Base-by-base conservation (phyloP, 495 filamentous ascomycete species). In the Penicillium dipodomyicola region DNA sequence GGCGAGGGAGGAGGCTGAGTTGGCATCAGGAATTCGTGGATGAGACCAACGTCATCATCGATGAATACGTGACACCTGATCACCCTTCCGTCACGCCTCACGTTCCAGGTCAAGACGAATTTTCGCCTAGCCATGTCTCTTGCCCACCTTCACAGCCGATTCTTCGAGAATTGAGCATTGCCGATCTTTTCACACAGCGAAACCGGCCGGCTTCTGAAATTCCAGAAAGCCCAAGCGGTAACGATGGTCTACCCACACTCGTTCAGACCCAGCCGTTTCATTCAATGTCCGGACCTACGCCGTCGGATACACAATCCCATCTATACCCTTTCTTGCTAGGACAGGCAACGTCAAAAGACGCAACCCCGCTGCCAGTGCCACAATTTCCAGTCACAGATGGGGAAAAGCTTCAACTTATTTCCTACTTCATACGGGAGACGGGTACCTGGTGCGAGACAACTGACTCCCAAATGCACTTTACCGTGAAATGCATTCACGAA, bases 391-490 rank as follows among this genome's bases (percentile, higher is more conserved):
- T 60, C 29, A 46, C 58, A 32, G 37, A 45, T 7, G 40, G 37
- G 17, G 52, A 60, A 25, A 60, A 60, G 27, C 22, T 52, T 17
- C 50, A 33, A 11, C 43, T 62, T 3, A 54, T 62, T 27, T 58
- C 54, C 23, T 42, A 45, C 9, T 62, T 54, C 25, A 9, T 57
- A 32, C 43, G 25, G 15, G 59, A 58, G 29, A 58, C 59, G n/a
- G 55, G 55, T 20, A 62, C 54, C 4, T 62, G 59, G 59, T 58
- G 55, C 19, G 55, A 62, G 22, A 58, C 59, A 9, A 62, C 59
- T 12, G 55, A 62, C 46, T 55, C 59, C 14, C 20, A 58, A 23
- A 54, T 49, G 59, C 54, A 58, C 15, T 62, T 62, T 27, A 62
- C 54, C 9, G 40, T 57, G 33, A 44, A 46, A 42, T 49, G 54